Percentiles rank a stretch among this genome's conserved stretches.
Evolutionary conservation across 2,329 filamentous ascomycete genomes (phyloP).

Genomic region (Achaetomium macrosporum): DNA sequence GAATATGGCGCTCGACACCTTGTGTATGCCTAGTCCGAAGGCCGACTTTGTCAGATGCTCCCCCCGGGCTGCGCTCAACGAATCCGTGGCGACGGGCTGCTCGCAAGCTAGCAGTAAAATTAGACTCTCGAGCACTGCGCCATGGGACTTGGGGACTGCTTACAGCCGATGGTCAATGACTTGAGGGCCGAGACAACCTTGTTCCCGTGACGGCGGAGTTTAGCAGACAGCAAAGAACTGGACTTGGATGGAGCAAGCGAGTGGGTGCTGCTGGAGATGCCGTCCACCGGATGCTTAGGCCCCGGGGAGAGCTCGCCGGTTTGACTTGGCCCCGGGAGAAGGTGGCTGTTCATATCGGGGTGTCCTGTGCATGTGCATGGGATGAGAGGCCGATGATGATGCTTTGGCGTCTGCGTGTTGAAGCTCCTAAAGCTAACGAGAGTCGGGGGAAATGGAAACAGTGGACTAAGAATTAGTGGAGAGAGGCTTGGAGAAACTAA

Average conservation of each 20-base stretch:
- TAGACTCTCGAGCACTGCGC: background rate
- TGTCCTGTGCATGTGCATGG: constrained; percentile 14
- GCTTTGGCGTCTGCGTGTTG: constrained; percentile 5
- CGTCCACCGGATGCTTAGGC: constrained; percentile 2
- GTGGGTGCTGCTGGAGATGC: background rate
- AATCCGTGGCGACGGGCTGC: constrained; percentile 16
- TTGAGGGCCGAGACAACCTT: constrained; percentile 38
- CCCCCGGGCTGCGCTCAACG: background rate
- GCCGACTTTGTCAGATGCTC: constrained; percentile 15
- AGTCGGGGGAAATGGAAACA: too few relatives aligned
- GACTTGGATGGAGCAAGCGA: constrained; percentile 10
- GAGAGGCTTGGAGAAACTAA: too few relatives aligned
- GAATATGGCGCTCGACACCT: constrained; percentile 37
- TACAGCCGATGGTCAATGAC: constrained; percentile 37
- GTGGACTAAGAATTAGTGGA: too few relatives aligned
- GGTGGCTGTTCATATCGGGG: constrained; percentile 26
- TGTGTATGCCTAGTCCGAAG: constrained; percentile 25
- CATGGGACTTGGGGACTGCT: background rate
- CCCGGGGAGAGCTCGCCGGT: constrained; percentile 7
- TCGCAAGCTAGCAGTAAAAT: constrained; percentile 8
- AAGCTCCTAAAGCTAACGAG: constrained; percentile 13
- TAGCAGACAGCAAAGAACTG: constrained; percentile 29
- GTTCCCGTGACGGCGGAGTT: constrained; percentile 36
- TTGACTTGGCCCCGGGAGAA: constrained; percentile 18
- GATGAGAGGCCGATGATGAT: constrained; percentile 2